phyloP scores from a whole-genome alignment of 805 yeast species.

The Limtongia smithiae region DNA sequence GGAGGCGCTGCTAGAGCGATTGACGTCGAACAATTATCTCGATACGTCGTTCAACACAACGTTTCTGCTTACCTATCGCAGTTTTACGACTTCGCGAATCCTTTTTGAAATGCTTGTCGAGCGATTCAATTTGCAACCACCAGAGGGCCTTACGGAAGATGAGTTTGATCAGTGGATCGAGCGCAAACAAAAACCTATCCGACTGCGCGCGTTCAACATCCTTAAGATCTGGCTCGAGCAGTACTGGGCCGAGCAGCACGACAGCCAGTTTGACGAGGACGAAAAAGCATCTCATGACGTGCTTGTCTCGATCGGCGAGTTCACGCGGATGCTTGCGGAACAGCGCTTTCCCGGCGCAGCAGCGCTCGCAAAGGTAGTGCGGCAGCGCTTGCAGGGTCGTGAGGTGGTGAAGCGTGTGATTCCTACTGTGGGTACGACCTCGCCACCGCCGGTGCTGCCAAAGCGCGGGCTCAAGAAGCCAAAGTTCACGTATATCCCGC shows the following conservation, averaged over 20 bases:
- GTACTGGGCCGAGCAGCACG: constrained; percentile 66
- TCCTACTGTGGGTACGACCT: constrained; percentile 12
- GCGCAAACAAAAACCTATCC: constrained; percentile 62
- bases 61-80: constrained; percentile 70
- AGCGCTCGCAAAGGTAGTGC: constrained; percentile 40
- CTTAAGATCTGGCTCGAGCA: constrained; percentile 63
- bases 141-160: constrained; percentile 80
- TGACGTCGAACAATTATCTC: constrained; percentile 64
- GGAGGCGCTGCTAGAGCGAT: constrained; percentile 66
- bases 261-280: constrained; percentile 47
- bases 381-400: constrained; percentile 33
- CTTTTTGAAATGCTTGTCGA: constrained; percentile 56
- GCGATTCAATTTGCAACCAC: constrained; percentile 71
- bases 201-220: constrained; percentile 58
- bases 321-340: constrained; percentile 10
- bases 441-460: constrained; percentile 35
- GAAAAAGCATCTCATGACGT: constrained; percentile 10
- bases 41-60: constrained; percentile 65
- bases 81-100: constrained; percentile 66
- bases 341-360: constrained; percentile 25
- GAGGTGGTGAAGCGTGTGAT: constrained; percentile 13
- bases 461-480: constrained; percentile 23
- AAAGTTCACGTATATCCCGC: constrained; percentile 61
- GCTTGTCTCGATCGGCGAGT: constrained; percentile 12
- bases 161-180: constrained; percentile 76